Evolutionary conservation across 306 rosid genomes (phyloP).

Genomic region (Ormosia emarginata): DNA sequence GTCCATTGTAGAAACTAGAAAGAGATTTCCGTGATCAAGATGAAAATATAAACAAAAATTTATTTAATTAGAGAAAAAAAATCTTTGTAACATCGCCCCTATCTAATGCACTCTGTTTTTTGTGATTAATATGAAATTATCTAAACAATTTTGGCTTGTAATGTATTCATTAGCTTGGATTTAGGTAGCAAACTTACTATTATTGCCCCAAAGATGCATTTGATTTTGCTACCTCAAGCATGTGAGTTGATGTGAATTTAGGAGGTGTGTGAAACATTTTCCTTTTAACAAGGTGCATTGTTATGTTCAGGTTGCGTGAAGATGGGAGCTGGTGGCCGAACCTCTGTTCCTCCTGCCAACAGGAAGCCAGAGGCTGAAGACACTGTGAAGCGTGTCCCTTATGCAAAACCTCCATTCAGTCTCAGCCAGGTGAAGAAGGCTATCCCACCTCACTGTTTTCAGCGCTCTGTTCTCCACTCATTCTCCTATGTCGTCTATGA

Average conservation of each 20-base stretch:
- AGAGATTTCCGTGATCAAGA: not conserved
- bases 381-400: constrained; percentile 61
- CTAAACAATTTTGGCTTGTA: not conserved
- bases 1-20: not conserved
- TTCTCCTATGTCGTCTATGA: constrained; percentile 72
- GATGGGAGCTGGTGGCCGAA: constrained; percentile 96
- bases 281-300: not conserved
- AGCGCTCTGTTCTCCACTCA: constrained; percentile 69
- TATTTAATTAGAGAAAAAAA: not conserved
- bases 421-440: constrained; percentile 75
- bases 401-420: constrained; percentile 63
- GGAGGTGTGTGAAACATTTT: too few relatives aligned
- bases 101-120: not conserved
- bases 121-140: not conserved
- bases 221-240: too few relatives aligned
- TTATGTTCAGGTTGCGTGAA: constrained; percentile 42
- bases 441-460: constrained; percentile 81
- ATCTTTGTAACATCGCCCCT: too few relatives aligned
- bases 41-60: too few relatives aligned
- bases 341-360: constrained; percentile 50
- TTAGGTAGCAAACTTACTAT: not conserved
- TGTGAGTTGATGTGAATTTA: too few relatives aligned
- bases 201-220: not conserved
- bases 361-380: constrained; percentile 42
- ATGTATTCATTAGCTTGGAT: not conserved